Base-by-base conservation (phyloP, 306 rosid genomes). In the Rubus parviflorus region DNA sequence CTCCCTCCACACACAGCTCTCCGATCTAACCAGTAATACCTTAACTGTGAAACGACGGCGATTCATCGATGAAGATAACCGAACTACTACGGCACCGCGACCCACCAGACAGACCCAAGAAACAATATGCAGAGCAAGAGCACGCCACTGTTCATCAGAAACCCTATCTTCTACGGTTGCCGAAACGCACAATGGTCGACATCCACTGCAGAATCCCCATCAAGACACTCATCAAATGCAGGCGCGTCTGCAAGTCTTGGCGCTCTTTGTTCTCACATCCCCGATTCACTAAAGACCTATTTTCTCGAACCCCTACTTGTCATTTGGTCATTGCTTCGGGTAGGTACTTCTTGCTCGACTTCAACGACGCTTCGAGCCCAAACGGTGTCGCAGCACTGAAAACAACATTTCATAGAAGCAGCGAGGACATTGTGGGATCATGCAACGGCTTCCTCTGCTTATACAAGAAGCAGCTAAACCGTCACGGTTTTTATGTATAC, bases 371-470 rank as follows among this genome's bases (percentile, higher is more conserved):
- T 45, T 6, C 47, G 47, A 45, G 47, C 47, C 12, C 47, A 45
- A 45, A 45, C 47, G 8, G 47, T 1, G 11, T 45, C 47, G 12
- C 47, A 45, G 11, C 47, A 45, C 47, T 45, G 10, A 45, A 45
- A 45, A 6, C 47, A 8, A 45, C 17, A 11, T 12, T 12, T 14
- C 19, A 1, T 49, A 13, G 6, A 3, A 49, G 19, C 0, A 14
- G 19, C n/a, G 6, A 6, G 9, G 47, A 45, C 16, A 58, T 58
- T 58, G 65, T 58, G 7, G 65, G 65, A 8, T 58, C 65, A 4
- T 60, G 65, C 40, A 60, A 60, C 4, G 65, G 65, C 40, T 25
- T 60, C 40, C 38, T 60, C 65, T 60, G 65, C 65, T 15, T n/a
- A 23, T 19, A 54, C 38, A 2, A 61, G 8, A 14, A 14, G 19